Evolutionary conservation across 1,139 yeast genomes (phyloP).

Genomic region (Scheffersomyces illinoinensis): DNA sequence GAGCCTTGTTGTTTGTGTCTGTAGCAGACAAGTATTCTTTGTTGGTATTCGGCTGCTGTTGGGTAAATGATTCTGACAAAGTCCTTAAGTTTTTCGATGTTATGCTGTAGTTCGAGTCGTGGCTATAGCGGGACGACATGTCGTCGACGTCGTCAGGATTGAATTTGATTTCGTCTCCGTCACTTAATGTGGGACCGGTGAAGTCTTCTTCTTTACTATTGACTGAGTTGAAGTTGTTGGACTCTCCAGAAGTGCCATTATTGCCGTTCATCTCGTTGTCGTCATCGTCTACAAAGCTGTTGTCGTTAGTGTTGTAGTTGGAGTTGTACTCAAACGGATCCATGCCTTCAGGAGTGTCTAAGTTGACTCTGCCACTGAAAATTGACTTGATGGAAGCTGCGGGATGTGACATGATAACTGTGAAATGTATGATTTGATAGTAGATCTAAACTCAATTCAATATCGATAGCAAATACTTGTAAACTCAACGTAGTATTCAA

Average conservation of each 20-base stretch:
- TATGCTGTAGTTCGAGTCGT: constrained; percentile 22
- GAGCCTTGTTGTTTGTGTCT: not conserved
- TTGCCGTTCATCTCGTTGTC: constrained; percentile 1
- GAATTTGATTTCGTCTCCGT: not conserved
- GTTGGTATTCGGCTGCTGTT: constrained; percentile 2
- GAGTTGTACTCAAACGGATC: constrained; percentile 17
- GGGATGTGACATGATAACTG: constrained; percentile 39
- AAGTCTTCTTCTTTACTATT: constrained; percentile 3
- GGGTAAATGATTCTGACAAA: constrained; percentile 5
- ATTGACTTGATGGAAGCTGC: constrained; percentile 45
- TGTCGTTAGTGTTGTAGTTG: constrained; percentile 2
- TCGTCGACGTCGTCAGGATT: constrained; percentile 5
- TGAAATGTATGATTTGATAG: not conserved
- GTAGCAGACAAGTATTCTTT: not conserved
- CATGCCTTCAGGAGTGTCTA: constrained; percentile 27
- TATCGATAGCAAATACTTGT: not conserved
- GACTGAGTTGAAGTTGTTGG: constrained; percentile 1
- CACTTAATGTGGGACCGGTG: not conserved
- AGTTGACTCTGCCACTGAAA: constrained; percentile 36
- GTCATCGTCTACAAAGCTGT: constrained; percentile 1
- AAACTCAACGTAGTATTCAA: too few species aligned
- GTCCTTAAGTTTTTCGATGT: constrained; percentile 22
- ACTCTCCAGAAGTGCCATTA: constrained; percentile 1
- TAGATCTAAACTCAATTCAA: not conserved
- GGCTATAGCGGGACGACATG: constrained; percentile 13